Percentiles rank a stretch among this genome's conserved stretches.
Conservation (phyloP, 75 land plant genomes). For the Chamaecyparis obtusa region DNA sequence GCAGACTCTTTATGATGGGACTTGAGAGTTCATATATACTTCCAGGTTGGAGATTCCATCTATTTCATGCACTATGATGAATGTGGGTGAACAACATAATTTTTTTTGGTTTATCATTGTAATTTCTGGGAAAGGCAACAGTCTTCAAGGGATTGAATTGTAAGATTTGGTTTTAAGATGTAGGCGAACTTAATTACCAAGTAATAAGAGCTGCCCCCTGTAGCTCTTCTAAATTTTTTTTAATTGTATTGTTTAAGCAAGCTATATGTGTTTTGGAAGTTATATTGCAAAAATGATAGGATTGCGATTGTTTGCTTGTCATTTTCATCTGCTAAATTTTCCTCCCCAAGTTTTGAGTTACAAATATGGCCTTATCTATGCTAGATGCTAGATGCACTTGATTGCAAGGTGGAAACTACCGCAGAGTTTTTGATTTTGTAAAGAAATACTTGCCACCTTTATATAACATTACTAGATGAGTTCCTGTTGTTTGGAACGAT, state of each 20-base stretch:
- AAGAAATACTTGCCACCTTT: neutral
- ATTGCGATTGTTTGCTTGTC: neutral
- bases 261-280: neutral
- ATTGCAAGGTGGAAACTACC: neutral
- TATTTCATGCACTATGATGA: neutral
- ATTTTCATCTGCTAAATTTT: neutral
- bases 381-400: neutral
- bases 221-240: neutral
- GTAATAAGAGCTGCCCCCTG: neutral
- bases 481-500: neutral
- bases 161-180: neutral
- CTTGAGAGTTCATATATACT: neutral
- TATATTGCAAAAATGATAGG: neutral
- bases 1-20: neutral
- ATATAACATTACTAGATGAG: neutral
- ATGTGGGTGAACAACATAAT: neutral
- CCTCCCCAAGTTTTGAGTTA: too few relatives aligned
- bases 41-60: neutral
- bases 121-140: neutral
- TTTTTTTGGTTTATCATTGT: neutral
- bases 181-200: neutral
- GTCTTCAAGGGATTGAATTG: neutral
- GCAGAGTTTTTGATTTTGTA: neutral
- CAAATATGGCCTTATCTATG: too few relatives aligned
- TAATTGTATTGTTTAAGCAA: too few relatives aligned